Evolutionary conservation across 1,284 basidiomycete genomes (phyloP), one percentile per base, ranked within the genome.

Genomic region (Peniophora sp.): DNA sequence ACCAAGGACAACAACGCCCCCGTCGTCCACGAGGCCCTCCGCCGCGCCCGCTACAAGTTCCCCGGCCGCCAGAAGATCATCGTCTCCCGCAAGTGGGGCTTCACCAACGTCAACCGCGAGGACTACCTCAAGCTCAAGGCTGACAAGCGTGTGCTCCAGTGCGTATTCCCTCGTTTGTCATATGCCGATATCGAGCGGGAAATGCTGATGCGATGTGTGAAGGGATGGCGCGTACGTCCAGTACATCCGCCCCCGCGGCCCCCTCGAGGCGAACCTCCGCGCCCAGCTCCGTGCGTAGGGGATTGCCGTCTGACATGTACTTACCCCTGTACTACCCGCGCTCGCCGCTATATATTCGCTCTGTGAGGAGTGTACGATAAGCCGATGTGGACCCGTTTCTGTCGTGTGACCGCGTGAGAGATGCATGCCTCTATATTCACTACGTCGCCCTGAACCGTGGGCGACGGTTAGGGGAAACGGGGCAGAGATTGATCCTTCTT

Each of bases 61-160:
- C 95, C 96, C 50, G 95, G 95, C 61, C 86, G 95, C 68, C 95
- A 97, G 78, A 98, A 97, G 86, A 97, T 97, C 74, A 97, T 98
- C 62, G 80, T 98, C 62, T 92, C 88, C 58, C 92, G 92, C 83
- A 95, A 94, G 80, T 94, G 92, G 91, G 96, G 95, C 60, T 98
- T 99, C 80, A 98, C 96, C 55, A 90, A 90, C 66, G 93, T 98
- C 59, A 83, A 86, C 70, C 87, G 93, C 69, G 85, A 85, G 66
- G 91, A 96, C 55, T 98, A 97, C 74, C 65, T 81, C 64, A 84
- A 84, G 73, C 78, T 95, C 60, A 95, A 95, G 79, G 83, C 84
- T 66, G 85, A 93, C 51, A 92, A 92, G 78, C 79, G 79, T 68
- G 89, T 93, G 62, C 68, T 92, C 67, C 88, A 89, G 88, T 92